These are phyloP conservation scores for Neofusicoccum sp. DNA, from an alignment of 2,329 filamentous ascomycete genomes.

Conservation along the genomic window DNA sequence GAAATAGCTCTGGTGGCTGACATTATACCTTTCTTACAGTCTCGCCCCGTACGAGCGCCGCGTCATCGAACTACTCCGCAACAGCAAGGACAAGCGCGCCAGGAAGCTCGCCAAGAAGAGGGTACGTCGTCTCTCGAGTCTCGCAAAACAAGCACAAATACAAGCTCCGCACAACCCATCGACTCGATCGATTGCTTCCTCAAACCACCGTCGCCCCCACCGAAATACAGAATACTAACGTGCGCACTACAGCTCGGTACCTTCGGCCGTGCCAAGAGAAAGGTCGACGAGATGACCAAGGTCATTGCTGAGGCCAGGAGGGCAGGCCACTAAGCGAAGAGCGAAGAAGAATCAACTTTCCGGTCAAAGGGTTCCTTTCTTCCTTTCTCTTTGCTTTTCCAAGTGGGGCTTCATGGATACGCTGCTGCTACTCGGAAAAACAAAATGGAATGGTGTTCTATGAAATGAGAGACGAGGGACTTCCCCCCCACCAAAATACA, in stretches of 20 bases:
- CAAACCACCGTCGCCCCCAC: not conserved
- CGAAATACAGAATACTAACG: constrained; percentile 28
- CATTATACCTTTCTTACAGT: constrained; percentile 42
- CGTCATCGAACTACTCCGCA: constrained; percentile 97
- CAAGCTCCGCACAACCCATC: not conserved
- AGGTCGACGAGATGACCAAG: constrained; percentile 98
- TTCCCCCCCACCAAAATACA: constrained; percentile 2
- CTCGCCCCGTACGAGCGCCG: constrained; percentile 96
- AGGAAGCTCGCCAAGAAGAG: constrained; percentile 99
- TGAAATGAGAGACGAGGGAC: constrained; percentile 10
- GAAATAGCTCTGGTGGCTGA: constrained; percentile 15
- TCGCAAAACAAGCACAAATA: not conserved
- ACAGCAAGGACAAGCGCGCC: constrained; percentile 99
- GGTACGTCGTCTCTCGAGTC: constrained; percentile 55
- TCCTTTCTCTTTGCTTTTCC: constrained; percentile 10
- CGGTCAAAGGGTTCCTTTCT: constrained; percentile 15
- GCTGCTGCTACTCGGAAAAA: constrained; percentile 7
- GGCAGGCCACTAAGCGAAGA: constrained; percentile 60
- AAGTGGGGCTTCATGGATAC: not conserved
- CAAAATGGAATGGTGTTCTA: constrained; percentile 9
- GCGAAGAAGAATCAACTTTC: constrained; percentile 6
- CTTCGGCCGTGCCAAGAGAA: constrained; percentile 97
- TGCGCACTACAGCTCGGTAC: constrained; percentile 73
- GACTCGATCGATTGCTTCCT: not conserved
- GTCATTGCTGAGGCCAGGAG: constrained; percentile 96